Evolutionary conservation across 2,329 filamentous ascomycete genomes (phyloP).

Genomic region (Arthrobotrys sphaeroides): DNA sequence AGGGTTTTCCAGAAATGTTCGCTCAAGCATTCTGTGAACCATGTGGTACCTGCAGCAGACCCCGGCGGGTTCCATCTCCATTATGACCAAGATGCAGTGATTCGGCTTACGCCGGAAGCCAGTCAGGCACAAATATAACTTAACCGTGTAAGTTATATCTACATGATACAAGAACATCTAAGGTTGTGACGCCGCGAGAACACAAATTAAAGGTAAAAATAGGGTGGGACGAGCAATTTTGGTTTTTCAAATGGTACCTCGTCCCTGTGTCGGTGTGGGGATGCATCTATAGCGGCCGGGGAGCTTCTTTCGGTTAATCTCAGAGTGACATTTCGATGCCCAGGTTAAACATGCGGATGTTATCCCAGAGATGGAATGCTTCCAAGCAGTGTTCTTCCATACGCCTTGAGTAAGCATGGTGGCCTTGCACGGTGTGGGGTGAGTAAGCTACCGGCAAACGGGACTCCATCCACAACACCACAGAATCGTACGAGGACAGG

Average conservation of each 20-base stretch:
- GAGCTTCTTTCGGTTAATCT: slow-evolving; percentile 45
- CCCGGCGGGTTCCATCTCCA: background rate
- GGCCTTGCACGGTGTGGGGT: slow-evolving; percentile 22
- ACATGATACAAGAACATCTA: slow-evolving; percentile 39
- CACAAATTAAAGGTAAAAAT: slow-evolving; percentile 50
- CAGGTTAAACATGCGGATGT: slow-evolving; percentile 1
- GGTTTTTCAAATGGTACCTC: slow-evolving; percentile 8
- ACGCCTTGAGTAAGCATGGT: slow-evolving; percentile 30
- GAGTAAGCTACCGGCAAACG: slow-evolving; percentile 40
- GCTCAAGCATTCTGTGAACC: background rate
- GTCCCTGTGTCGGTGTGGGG: slow-evolving; percentile 26
- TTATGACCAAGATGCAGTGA: slow-evolving; percentile 19
- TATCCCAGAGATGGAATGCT: slow-evolving; percentile 8
- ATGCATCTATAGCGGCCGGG: slow-evolving; percentile 7
- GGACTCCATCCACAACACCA: background rate
- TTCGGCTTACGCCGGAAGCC: slow-evolving; percentile 19
- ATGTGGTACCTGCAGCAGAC: slow-evolving; percentile 25
- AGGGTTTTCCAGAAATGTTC: slow-evolving; percentile 26
- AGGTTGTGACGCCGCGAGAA: slow-evolving; percentile 30
- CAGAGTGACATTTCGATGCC: slow-evolving; percentile 11
- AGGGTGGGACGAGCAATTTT: slow-evolving; percentile 22
- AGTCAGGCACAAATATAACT: slow-evolving; percentile 14
- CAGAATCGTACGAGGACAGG: slow-evolving; percentile 34
- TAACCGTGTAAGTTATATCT: slow-evolving; percentile 10
- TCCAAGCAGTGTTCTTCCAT: background rate